phyloP scores from a whole-genome alignment of 495 filamentous ascomycete genomes.

The Aspergillus mulundensis region DNA sequence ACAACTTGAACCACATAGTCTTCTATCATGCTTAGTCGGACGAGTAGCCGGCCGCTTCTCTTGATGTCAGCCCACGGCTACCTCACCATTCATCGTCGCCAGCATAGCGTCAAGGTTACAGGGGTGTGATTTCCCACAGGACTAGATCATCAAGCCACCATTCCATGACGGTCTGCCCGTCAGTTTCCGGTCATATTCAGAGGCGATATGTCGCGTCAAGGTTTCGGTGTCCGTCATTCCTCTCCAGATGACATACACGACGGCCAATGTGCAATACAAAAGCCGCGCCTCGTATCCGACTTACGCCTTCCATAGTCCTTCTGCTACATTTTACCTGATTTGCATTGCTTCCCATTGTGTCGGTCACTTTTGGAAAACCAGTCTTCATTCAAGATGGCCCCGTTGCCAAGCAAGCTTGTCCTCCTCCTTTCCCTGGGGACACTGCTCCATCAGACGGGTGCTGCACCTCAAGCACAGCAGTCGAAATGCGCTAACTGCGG shows the following conservation, averaged over 20 bases:
- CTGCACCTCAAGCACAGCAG: neutral
- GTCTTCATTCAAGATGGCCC: constrained; percentile 2
- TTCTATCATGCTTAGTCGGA: neutral
- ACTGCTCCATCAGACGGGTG: constrained; percentile 6
- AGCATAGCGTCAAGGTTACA: constrained; percentile 4
- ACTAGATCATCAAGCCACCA: neutral
- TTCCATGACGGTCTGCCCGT: neutral
- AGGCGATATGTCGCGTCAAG: neutral
- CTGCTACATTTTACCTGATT: neutral
- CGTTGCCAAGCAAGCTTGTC: constrained; percentile 1
- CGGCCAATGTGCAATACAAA: neutral
- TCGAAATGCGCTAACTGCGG: neutral
- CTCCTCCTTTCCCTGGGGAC: constrained; percentile 2
- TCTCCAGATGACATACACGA: neutral
- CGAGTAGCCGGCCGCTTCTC: neutral
- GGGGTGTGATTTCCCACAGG: neutral
- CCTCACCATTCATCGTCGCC: neutral
- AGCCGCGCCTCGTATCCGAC: neutral
- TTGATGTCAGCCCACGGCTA: neutral
- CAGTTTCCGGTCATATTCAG: neutral
- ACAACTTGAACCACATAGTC: neutral
- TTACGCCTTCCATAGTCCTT: neutral
- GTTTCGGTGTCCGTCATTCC: neutral
- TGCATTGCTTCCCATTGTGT: neutral
- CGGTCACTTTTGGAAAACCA: neutral